A percentile compares a stretch with the other conserved stretches of the same genome.
Evolutionary conservation across 2,329 filamentous ascomycete species (phyloP).

Genomic region (Magnaporthales sp.): DNA sequence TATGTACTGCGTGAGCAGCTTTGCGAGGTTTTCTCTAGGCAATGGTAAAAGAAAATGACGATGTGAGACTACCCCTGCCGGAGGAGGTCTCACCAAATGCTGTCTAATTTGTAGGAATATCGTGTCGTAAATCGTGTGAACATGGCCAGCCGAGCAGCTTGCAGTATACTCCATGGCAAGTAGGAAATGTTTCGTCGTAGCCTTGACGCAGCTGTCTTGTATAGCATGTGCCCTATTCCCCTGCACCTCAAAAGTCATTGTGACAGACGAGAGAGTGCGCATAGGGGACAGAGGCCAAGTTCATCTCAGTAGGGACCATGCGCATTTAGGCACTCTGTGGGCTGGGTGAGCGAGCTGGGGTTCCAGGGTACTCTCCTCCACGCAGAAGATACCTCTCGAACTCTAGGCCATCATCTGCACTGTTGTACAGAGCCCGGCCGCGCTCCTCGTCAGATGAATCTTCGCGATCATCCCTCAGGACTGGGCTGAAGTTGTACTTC

Average conservation of each 20-base stretch:
- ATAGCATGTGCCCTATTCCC: background rate
- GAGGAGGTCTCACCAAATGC: background rate
- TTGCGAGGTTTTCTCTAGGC: background rate
- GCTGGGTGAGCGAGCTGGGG: constrained; percentile 4
- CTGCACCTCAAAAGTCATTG: background rate
- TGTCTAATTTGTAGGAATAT: background rate
- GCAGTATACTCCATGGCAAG: background rate
- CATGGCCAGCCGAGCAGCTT: background rate
- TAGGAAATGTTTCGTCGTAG: background rate
- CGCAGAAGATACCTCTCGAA: constrained; percentile 32
- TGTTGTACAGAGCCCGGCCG: constrained; percentile 19
- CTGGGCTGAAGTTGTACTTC: constrained; percentile 30
- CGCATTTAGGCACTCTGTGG: background rate
- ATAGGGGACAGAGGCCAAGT: background rate
- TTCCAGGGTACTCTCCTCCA: constrained; percentile 26
- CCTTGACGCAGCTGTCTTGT: background rate
- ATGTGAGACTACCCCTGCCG: background rate
- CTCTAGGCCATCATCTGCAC: constrained; percentile 25
- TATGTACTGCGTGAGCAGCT: background rate
- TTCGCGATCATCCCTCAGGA: constrained; percentile 20
- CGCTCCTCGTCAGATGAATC: constrained; percentile 12
- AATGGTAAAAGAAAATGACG: background rate
- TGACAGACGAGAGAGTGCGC: background rate
- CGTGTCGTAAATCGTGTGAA: background rate
- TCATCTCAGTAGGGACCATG: background rate